Base-by-base conservation (phyloP, 1,284 basidiomycete genomes). In the Puccinia hordei region DNA sequence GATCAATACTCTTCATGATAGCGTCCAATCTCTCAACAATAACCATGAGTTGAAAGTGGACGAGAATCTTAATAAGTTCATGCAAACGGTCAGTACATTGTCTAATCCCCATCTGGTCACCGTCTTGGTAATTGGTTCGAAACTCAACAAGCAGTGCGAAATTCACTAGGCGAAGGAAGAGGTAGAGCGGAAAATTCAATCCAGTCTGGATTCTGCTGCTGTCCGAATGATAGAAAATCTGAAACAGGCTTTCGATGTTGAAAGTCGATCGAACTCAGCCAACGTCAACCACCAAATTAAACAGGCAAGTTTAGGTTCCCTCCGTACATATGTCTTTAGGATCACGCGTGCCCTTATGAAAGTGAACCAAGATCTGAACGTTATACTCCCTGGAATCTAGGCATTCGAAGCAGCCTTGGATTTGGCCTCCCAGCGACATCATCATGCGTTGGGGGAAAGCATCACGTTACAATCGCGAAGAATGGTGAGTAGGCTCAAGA, bases 121-220 rank as follows among this genome's bases (percentile, higher is more conserved):
- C 41, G 22, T 24, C 27, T 57, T 57, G 24, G 4, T n/a, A n/a
- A 53, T 53, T 41, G 35, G 41, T n/a, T 65, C 61, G 41, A 33
- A 38, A 30, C 2, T 38, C 24, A 27, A 51, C 24, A 41, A 55
- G 33, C 4, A 46, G 5, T 19, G 12, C 0, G 27, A 9, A 6
- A 13, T n/a, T 38, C 38, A 12, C 19, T 59, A 59, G 53, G 27
- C 59, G 35, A 44, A 59, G 53, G 13, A 44, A 51, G 53, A 51
- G 27, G 72, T 59, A n/a, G 72, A 59, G 17, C 53, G 59, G 53
- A 73, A 59, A 38, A 55, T 73, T 17, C 72, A 59, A 41, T 73
- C 72, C 55, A 59, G 53, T 73, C 38, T 73, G 33, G 72, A 73
- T 41, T 73, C 72, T 19, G 72, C 53, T 19, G 53, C 35, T 27